Base-by-base conservation (phyloP, 176 grass and related monocot genomes). In the Secale cereale region DNA sequence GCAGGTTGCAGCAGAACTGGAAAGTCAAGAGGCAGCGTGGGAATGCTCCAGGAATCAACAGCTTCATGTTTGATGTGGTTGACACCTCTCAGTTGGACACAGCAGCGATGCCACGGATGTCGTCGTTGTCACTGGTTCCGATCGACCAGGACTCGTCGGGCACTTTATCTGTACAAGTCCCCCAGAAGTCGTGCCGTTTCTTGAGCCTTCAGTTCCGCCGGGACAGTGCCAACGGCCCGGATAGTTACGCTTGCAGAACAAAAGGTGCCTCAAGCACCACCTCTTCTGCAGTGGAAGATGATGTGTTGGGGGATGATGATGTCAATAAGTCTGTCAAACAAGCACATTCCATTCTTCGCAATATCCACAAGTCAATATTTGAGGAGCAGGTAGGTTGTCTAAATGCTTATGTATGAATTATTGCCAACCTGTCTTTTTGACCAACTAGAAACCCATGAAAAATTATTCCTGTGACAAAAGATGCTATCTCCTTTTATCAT, bases 1-100 rank as follows among this genome's bases (percentile, higher is more conserved):
- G 60, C 83, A 98, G 96, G 46, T 86, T 98, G 87, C 96, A 98
- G 86, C 91, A 98, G 88, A 91, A 94, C 74, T 98, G 96, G 96
- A 98, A 98, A 90, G 93, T 98, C 63, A 95, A 98, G 87, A 80
- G 93, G 50, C 96, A 94, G 29, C 93, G 83, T 80, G 83, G 77
- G 26, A 86, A 19, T 74, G 68, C 40, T 59, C 79, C 74, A 33
- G 88, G 88, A 76, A 98, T 76, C 69, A 93, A 95, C 33, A 83
- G 87, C 60, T 92, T 95, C 88, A 87, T 87, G 78, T 95, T 98
- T 87, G 96, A 98, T 89, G 83, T 98, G 26, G 56, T 85, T 25
- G 96, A 98, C 75, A 91, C 63, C 85, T 88, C 81, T 82, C 87
- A 86, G 13, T 75, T 90, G 64, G 88, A 89, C 31, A 50, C 88